Evolutionary conservation across 1,139 yeast genomes (phyloP).

Genomic region (Trichomonascaceae sp.): DNA sequence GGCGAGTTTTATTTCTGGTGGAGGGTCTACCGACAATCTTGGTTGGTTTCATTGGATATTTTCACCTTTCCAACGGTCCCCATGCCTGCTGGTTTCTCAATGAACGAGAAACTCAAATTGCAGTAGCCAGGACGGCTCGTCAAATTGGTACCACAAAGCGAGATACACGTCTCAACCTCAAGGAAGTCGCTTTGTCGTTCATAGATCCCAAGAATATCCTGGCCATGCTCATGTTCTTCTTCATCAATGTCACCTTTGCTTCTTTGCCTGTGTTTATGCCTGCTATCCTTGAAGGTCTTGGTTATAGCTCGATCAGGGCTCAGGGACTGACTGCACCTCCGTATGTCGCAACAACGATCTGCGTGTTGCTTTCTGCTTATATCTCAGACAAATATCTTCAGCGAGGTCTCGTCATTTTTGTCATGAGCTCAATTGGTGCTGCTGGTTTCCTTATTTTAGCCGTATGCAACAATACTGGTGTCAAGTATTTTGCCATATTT

Average conservation of each 20-base stretch:
- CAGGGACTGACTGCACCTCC: slow-evolving; percentile 30
- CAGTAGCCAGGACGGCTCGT: slow-evolving; percentile 22
- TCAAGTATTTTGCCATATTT: slow-evolving; percentile 29
- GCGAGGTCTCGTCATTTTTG: slow-evolving; percentile 25
- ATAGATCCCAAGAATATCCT: slow-evolving; percentile 21
- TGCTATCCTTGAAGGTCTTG: slow-evolving; percentile 25
- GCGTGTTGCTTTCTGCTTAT: slow-evolving; percentile 19
- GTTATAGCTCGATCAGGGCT: slow-evolving; percentile 24
- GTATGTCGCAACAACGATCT: slow-evolving; percentile 22
- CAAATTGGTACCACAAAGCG: slow-evolving; percentile 22
- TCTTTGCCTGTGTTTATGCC: slow-evolving; percentile 28
- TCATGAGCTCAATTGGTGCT: slow-evolving; percentile 23
- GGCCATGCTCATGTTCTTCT: slow-evolving; percentile 26
- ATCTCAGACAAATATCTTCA: slow-evolving; percentile 23
- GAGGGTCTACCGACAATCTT: slow-evolving; percentile 37
- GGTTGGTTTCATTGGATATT: slow-evolving; percentile 30
- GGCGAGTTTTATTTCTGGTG: slow-evolving; percentile 37
- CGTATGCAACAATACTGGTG: slow-evolving; percentile 21
- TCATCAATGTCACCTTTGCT: slow-evolving; percentile 28
- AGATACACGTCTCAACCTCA: slow-evolving; percentile 14
- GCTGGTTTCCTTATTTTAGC: slow-evolving; percentile 30
- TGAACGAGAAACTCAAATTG: slow-evolving; percentile 26
- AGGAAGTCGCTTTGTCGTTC: slow-evolving; percentile 18
- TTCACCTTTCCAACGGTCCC: slow-evolving; percentile 42
- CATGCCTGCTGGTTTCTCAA: slow-evolving; percentile 31